Evolutionary conservation across 352 stramenopile genomes (phyloP).

Genomic region (Phytophthora macrochlamydospora): DNA sequence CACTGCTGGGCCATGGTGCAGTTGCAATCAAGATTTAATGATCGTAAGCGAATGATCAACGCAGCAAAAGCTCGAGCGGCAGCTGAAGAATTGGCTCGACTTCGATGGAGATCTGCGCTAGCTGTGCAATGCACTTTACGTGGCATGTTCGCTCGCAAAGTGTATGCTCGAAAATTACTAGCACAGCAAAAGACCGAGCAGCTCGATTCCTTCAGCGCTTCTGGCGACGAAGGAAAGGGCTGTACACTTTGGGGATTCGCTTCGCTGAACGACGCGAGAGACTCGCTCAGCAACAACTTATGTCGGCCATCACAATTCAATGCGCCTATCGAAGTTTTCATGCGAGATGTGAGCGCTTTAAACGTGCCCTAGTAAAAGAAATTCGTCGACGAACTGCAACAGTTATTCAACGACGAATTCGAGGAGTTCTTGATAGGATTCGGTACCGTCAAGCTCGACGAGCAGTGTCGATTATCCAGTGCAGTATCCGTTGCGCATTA

Average conservation of each 20-base stretch:
- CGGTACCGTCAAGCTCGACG: constrained; percentile 20
- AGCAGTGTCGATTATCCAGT: constrained; percentile 51
- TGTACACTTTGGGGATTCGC: constrained; percentile 53
- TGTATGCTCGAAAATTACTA: constrained; percentile 20
- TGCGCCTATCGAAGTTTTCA: constrained; percentile 35
- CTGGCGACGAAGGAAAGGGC: constrained; percentile 45
- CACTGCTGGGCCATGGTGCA: constrained; percentile 14
- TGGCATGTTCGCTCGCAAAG: constrained; percentile 35
- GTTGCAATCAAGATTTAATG: constrained; percentile 30
- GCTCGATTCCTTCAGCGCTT: constrained; percentile 49
- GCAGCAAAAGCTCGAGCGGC: constrained; percentile 28
- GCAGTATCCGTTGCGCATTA: constrained; percentile 40
- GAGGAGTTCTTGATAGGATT: constrained; percentile 24
- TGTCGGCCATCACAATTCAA: constrained; percentile 46
- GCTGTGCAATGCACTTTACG: constrained; percentile 49
- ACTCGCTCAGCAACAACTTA: constrained; percentile 29
- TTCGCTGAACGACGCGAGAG: constrained; percentile 53
- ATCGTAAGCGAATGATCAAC: constrained; percentile 33
- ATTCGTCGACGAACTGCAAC: constrained; percentile 28
- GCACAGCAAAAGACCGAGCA: constrained; percentile 32
- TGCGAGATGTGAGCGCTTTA: constrained; percentile 14
- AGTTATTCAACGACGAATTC: constrained; percentile 45
- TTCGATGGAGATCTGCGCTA: constrained; percentile 27
- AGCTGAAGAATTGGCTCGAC: constrained; percentile 28
- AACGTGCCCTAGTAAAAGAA: constrained; percentile 23